phyloP scores from a whole-genome alignment of 2,329 filamentous ascomycete species.

The Mycosphaerella sp. region DNA sequence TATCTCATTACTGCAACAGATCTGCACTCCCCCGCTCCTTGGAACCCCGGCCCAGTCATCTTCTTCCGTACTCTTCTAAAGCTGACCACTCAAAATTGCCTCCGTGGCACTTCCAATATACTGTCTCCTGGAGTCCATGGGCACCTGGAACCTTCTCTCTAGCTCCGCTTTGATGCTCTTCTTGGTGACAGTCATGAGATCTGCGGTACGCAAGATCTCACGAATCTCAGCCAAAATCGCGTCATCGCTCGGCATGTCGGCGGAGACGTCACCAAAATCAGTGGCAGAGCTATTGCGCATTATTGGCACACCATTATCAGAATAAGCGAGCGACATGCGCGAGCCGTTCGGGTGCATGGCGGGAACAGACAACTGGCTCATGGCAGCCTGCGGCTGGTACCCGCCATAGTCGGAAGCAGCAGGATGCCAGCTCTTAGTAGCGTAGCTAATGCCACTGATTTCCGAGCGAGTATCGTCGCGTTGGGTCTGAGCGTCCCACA shows the following conservation, averaged over 20 bases:
- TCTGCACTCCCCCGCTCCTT: not conserved
- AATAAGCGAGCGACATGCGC: slow-evolving; percentile 71
- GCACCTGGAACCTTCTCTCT: slow-evolving; percentile 81
- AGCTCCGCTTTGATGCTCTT: slow-evolving; percentile 94
- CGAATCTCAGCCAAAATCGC: slow-evolving; percentile 87
- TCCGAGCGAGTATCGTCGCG: slow-evolving; percentile 74
- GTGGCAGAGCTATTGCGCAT: slow-evolving; percentile 47
- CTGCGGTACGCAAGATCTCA: slow-evolving; percentile 82
- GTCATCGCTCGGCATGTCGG: slow-evolving; percentile 71
- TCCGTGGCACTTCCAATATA: slow-evolving; percentile 61
- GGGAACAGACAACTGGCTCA: slow-evolving; percentile 54
- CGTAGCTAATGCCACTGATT: slow-evolving; percentile 89
- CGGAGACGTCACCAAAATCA: slow-evolving; percentile 56
- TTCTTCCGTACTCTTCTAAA: slow-evolving; percentile 23
- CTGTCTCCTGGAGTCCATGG: slow-evolving; percentile 76
- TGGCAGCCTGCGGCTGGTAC: slow-evolving; percentile 46
- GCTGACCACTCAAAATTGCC: slow-evolving; percentile 38
- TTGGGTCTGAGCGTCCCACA: slow-evolving; percentile 93
- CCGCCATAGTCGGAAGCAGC: slow-evolving; percentile 57
- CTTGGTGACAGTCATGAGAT: slow-evolving; percentile 97
- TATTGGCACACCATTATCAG: slow-evolving; percentile 46
- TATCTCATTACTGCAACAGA: not conserved
- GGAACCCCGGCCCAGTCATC: not conserved
- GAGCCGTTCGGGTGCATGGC: slow-evolving; percentile 43
- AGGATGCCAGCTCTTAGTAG: slow-evolving; percentile 66